A percentile compares a stretch with the other conserved stretches of the same genome.
These are phyloP conservation scores for Beauveria sp. DNA, from an alignment of 2,329 filamentous ascomycete genomes.

Conservation along the genomic window DNA sequence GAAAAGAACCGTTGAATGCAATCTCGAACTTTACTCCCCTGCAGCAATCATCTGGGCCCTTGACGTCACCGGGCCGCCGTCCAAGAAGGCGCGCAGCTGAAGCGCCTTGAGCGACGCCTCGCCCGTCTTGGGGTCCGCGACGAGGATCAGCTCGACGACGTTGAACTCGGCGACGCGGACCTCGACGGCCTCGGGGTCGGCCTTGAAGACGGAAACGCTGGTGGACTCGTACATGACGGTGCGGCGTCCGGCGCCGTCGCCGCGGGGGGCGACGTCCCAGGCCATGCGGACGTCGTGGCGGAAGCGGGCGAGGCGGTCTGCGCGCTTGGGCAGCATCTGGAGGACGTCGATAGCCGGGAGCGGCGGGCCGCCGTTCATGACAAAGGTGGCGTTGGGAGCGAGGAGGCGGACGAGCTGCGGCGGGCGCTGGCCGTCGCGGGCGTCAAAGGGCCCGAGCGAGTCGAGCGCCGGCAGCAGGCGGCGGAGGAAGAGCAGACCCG, in stretches of 20 bases:
- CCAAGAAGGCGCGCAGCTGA: constrained; percentile 8
- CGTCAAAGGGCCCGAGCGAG: constrained; percentile 12
- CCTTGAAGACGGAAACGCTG: constrained; percentile 5
- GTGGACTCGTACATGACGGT: constrained; percentile 13
- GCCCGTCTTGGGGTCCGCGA: neutral
- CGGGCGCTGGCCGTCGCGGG: neutral
- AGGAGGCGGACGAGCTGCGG: constrained; percentile 5
- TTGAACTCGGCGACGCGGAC: constrained; percentile 11
- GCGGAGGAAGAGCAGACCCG: constrained; percentile 14
- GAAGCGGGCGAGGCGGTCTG: constrained; percentile 3
- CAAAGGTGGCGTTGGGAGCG: constrained; percentile 12
- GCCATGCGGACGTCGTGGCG: constrained; percentile 11
- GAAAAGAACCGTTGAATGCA: neutral
- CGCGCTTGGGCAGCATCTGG: constrained; percentile 11
- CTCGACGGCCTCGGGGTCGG: constrained; percentile 8
- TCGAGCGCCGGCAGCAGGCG: constrained; percentile 13
- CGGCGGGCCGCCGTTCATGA: constrained; percentile 10
- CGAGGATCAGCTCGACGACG: constrained; percentile 6
- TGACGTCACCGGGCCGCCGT: constrained; percentile 10
- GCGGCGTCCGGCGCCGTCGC: constrained; percentile 1
- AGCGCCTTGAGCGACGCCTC: neutral
- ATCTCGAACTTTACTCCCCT: neutral
- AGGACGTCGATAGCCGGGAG: constrained; percentile 9
- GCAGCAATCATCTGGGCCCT: constrained; percentile 10
- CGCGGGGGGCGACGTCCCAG: constrained; percentile 3